Percentiles rank a stretch among this genome's conserved stretches.
Evolutionary conservation across 2,329 filamentous ascomycete species (phyloP).

Genomic region (Colletotrichum chlorophyti): DNA sequence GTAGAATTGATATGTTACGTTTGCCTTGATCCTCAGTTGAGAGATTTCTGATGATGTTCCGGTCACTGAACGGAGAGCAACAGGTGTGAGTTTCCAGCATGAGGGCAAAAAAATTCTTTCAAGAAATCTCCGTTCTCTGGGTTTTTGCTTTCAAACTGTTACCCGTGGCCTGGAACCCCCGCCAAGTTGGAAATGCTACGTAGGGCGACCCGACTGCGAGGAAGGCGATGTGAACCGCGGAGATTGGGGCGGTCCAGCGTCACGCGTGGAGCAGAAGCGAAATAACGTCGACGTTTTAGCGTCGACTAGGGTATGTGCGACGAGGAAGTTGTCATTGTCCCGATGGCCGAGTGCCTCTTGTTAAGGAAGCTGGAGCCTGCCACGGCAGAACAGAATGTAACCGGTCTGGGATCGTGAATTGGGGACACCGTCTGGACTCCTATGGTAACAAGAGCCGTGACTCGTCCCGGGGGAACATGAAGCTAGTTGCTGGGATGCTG

Average conservation of each 20-base stretch:
- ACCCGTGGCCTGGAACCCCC: conserved; percentile 1
- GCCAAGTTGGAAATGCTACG: neutral
- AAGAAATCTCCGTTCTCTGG: neutral
- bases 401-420: neutral
- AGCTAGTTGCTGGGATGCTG: neutral
- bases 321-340: too few species aligned
- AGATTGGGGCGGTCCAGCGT: conserved; percentile 22
- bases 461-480: neutral
- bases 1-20: too few species aligned
- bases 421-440: neutral
- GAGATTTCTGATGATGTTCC: too few species aligned
- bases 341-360: neutral
- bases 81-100: too few species aligned
- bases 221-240: conserved; percentile 7
- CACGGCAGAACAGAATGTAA: neutral
- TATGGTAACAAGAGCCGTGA: neutral
- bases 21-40: too few species aligned
- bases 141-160: neutral
- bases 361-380: neutral
- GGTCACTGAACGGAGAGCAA: too few species aligned
- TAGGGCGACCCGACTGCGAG: conserved; percentile 11
- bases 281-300: conserved; percentile 14
- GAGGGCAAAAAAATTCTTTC: neutral
- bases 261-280: conserved; percentile 21
- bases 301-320: conserved; percentile 10